A percentile compares a stretch with the other conserved stretches of the same genome.
phyloP scores from a whole-genome alignment of 2,329 filamentous ascomycete species.

The Aureobasidium uvarum region DNA sequence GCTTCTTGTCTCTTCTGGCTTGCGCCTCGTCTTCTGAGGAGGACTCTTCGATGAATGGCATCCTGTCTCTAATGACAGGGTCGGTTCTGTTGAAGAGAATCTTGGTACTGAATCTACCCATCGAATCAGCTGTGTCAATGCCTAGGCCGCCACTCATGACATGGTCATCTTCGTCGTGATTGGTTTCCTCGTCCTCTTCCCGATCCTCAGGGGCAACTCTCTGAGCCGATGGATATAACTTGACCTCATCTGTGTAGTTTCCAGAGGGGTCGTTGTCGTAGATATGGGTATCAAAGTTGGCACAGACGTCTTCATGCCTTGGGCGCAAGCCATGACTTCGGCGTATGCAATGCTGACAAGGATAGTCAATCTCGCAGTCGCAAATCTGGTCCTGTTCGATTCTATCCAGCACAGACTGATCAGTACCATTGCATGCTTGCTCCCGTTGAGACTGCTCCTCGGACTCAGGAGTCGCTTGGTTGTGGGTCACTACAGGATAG shows the following conservation, averaged over 20 bases:
- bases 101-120: background rate
- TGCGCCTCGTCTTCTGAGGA: background rate
- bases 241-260: background rate
- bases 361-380: background rate
- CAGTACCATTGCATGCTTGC: background rate
- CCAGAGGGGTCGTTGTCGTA: background rate
- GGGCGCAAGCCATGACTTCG: background rate
- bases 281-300: background rate
- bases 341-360: background rate
- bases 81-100: background rate
- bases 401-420: background rate
- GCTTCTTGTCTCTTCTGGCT: background rate
- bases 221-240: background rate
- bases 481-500: background rate
- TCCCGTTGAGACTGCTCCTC: background rate
- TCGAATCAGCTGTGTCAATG: background rate
- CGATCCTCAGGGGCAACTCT: background rate
- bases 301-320: background rate
- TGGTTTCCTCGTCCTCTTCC: background rate
- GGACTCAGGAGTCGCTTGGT: background rate
- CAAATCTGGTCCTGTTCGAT: background rate
- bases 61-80: conserved; percentile 8
- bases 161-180: background rate
- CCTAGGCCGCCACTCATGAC: background rate
- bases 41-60: background rate